Evolutionary conservation across 352 stramenopile species (phyloP).

Genomic region (Elongisporangium anandrum): DNA sequence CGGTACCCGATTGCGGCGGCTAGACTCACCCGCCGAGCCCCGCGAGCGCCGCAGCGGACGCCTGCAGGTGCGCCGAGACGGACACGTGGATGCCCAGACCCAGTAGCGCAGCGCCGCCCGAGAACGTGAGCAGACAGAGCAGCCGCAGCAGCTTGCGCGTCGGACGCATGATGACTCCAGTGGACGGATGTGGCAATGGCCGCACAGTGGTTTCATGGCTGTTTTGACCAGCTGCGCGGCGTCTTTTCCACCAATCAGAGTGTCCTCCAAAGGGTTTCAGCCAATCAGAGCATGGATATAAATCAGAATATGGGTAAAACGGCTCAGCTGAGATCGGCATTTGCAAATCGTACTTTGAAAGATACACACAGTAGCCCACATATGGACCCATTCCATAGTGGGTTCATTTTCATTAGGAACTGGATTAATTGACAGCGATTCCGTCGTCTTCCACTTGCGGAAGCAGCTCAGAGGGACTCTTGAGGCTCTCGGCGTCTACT

Average conservation of each 20-base stretch:
- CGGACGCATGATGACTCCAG: slow-evolving; percentile 36
- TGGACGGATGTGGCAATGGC: slow-evolving; percentile 1
- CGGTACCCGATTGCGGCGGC: neutral
- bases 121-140: slow-evolving; percentile 54
- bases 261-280: neutral
- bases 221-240: too few species aligned
- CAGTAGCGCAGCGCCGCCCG: slow-evolving; percentile 40
- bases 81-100: slow-evolving; percentile 52
- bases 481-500: neutral
- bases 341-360: neutral
- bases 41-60: slow-evolving; percentile 43
- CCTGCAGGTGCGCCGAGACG: slow-evolving; percentile 36
- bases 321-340: neutral
- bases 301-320: neutral
- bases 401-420: neutral
- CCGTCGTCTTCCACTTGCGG: neutral
- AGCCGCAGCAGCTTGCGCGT: slow-evolving; percentile 58
- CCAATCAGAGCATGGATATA: neutral
- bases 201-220: neutral
- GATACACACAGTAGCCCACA: neutral
- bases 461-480: neutral
- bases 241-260: neutral
- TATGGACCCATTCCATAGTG: neutral
- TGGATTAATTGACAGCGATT: neutral
- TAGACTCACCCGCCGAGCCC: slow-evolving; percentile 30